Conservation (phyloP, 2,329 filamentous ascomycete species). For the Phyllosticta citribraziliensis region DNA sequence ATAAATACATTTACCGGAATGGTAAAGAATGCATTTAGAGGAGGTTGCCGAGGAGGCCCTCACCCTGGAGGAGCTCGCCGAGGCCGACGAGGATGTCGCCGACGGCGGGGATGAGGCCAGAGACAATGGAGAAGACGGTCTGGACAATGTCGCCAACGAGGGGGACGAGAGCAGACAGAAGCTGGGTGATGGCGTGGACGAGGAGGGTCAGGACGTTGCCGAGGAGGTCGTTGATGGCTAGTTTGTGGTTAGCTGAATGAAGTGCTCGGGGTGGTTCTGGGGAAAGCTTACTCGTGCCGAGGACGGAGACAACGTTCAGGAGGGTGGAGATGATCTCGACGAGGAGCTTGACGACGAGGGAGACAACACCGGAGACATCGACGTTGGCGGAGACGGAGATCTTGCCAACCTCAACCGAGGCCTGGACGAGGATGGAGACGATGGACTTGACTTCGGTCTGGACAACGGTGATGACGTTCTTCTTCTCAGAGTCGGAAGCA, state of each 20-base stretch:
- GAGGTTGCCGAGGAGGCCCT: slow-evolving; percentile 5
- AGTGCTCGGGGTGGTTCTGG: no score
- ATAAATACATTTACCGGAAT: not conserved
- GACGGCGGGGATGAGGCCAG: slow-evolving; percentile 8
- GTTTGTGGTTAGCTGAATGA: not conserved
- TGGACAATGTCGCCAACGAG: slow-evolving; percentile 9
- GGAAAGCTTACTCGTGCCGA: slow-evolving; percentile 10
- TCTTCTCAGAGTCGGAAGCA: slow-evolving; percentile 3
- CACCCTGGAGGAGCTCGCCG: slow-evolving; percentile 10
- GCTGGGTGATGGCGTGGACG: slow-evolving; percentile 9
- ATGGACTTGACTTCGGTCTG: slow-evolving; percentile 9
- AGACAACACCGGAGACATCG: slow-evolving; percentile 6
- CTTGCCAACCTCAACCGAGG: slow-evolving; percentile 8
- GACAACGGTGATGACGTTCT: slow-evolving; percentile 1
- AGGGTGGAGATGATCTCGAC: slow-evolving; percentile 32
- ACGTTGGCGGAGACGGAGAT: slow-evolving; percentile 7
- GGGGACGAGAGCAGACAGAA: slow-evolving; percentile 7
- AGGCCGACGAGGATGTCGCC: slow-evolving; percentile 11
- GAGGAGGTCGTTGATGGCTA: slow-evolving; percentile 9
- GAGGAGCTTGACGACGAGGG: slow-evolving; percentile 35
- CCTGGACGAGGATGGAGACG: slow-evolving; percentile 6
- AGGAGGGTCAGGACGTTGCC: slow-evolving; percentile 11
- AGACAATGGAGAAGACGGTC: slow-evolving; percentile 9
- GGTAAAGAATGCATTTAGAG: slow-evolving; percentile 3
- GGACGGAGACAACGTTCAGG: slow-evolving; percentile 36